Base-by-base conservation (phyloP, 208 protist species). In the Acanthamoeba triangularis region DNA sequence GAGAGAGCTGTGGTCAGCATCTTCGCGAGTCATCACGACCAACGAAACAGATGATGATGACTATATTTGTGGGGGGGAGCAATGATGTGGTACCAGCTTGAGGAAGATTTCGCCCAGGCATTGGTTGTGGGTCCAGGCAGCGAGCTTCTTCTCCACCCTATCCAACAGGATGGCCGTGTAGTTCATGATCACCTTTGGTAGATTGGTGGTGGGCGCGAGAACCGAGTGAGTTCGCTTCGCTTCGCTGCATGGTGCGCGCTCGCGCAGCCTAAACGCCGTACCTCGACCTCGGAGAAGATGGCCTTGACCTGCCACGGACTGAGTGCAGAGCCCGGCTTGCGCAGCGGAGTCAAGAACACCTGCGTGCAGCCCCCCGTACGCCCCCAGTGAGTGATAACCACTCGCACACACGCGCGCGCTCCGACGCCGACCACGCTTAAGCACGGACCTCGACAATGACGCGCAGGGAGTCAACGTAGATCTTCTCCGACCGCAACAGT, bases 41-140 rank as follows among this genome's bases (percentile, higher is more conserved):
- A n/a, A n/a, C n/a, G n/a, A n/a, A n/a, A n/a, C n/a, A n/a, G n/a
- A 41, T 41, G 37, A 4, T 41, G 37, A 41, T 41, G 37, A 4
- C 37, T 41, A 6, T 88, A 5, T 1, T 87, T 65, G 35, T 1
- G 41, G 10, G 23, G 41, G 33, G 37, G 41, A 67, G 20, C 18
- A 0, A 44, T 1, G 76, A 44, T 4, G 4, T 10, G 11, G 54
- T 67, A 92, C 85, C 85, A 92, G 30, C 59, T 92, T 49, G 37
- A 94, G 44, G 41, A 97, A 97, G 30, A 97, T 97, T 33, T 97
- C 96, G n/a, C 96, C 96, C 25, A 97, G n/a, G 41, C 95, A 92
- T 25, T 90, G 78, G 25, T 96, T 47, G 8, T 92, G 85, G 23
- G 44, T 33, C 96, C 96, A 97, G 7, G 33, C 63, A 13, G 44